Conservation (phyloP, 371 early-diverging fungal genomes). For the Actinomortierella ambigua region DNA sequence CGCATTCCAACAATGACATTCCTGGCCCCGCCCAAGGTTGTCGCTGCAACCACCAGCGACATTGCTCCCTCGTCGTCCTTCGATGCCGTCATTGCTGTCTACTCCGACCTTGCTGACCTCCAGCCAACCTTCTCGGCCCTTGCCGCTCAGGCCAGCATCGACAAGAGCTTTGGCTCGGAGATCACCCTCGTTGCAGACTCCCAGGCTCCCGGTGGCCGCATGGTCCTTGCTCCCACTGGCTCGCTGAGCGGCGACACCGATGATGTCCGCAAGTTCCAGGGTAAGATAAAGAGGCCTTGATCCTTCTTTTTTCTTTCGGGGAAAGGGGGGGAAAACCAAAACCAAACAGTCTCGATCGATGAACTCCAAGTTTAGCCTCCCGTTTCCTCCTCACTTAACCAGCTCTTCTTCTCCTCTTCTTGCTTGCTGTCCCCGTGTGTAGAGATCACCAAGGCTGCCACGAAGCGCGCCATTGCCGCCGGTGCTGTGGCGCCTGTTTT, state of each 20-base stretch:
- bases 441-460: conserved; percentile 70
- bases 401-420: too few species aligned
- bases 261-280: conserved; percentile 79
- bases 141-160: conserved; percentile 22
- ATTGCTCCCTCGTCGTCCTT: conserved; percentile 19
- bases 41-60: conserved; percentile 30
- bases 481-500: conserved; percentile 64
- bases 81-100: conserved; percentile 45
- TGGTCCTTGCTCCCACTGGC: conserved; percentile 77
- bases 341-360: too few species aligned
- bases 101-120: conserved; percentile 26
- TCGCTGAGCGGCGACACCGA: conserved; percentile 75
- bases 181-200: conserved; percentile 38
- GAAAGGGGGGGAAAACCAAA: neutral
- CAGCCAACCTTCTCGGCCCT: conserved; percentile 29
- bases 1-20: conserved; percentile 16
- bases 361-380: too few species aligned
- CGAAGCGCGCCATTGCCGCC: conserved; percentile 68
- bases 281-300: conserved; percentile 19
- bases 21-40: conserved; percentile 28
- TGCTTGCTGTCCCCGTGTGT: conserved; percentile 1
- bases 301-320: neutral
- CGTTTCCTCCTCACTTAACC: too few species aligned
- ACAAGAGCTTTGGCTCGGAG: conserved; percentile 37
- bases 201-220: conserved; percentile 57